Percentiles rank a stretch among this genome's conserved stretches.
phyloP scores from a whole-genome alignment of 2,329 filamentous ascomycete species.

The Verticillium alfalfae region DNA sequence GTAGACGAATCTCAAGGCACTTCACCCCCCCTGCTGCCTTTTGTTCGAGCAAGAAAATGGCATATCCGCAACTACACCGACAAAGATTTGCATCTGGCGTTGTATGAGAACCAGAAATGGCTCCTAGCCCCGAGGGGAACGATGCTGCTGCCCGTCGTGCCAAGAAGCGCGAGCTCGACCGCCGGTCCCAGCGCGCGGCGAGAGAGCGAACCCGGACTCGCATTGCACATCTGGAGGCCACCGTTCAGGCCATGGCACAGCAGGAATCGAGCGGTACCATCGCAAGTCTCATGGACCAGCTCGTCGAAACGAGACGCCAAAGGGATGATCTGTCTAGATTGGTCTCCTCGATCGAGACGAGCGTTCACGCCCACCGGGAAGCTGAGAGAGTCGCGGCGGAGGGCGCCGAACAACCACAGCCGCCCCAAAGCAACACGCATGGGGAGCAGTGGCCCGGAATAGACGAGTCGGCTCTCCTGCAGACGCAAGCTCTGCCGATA shows the following conservation, averaged over 20 bases:
- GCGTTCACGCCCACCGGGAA: background rate
- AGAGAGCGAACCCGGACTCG: slow-evolving; percentile 19
- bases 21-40: no score
- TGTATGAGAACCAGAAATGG: background rate
- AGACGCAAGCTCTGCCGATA: background rate
- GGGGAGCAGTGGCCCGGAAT: background rate
- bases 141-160: background rate
- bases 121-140: background rate
- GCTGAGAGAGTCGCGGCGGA: background rate
- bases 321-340: slow-evolving; percentile 6
- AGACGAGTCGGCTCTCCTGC: background rate
- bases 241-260: slow-evolving; percentile 13
- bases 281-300: slow-evolving; percentile 14
- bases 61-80: background rate
- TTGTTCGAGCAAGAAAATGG: no score
- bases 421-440: background rate
- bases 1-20: no score
- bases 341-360: slow-evolving; percentile 1
- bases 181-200: slow-evolving; percentile 17
- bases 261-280: slow-evolving; percentile 15
- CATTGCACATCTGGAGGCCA: slow-evolving; percentile 19
- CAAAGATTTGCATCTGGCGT: background rate
- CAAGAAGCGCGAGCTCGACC: slow-evolving; percentile 22
- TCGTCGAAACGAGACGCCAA: slow-evolving; percentile 15
- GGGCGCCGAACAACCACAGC: background rate